Evolutionary conservation across 1,284 basidiomycete species (phyloP).

Genomic region (Prillingera fragicola): DNA sequence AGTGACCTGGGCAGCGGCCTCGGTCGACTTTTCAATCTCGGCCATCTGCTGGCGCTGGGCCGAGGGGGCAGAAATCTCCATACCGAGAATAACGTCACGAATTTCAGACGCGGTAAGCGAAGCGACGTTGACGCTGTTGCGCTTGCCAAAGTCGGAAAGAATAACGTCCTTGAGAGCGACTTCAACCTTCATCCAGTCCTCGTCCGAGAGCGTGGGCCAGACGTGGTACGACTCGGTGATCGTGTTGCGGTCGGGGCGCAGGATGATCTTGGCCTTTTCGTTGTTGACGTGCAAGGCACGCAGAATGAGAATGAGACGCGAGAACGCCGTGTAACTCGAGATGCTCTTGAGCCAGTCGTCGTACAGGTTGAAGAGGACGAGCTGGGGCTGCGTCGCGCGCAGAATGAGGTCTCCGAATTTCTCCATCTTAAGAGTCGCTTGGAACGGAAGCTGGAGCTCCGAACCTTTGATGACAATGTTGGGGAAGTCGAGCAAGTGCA

Average conservation of each 20-base stretch:
- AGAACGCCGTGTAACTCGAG: slow-evolving; percentile 98
- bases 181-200: slow-evolving; percentile 99
- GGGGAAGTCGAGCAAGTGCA: slow-evolving; percentile 98
- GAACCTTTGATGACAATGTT: slow-evolving; percentile 99
- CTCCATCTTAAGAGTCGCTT: slow-evolving; percentile 99
- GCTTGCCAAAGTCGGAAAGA: slow-evolving; percentile 93
- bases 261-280: slow-evolving; percentile 94
- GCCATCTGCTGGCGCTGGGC: slow-evolving; percentile 98
- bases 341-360: slow-evolving; percentile 99
- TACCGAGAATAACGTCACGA: slow-evolving; percentile 91
- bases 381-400: slow-evolving; percentile 38
- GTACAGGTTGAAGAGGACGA: slow-evolving; percentile 91
- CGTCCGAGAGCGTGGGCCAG: slow-evolving; percentile 90
- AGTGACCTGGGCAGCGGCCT: slow-evolving; percentile 91
- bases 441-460: slow-evolving; percentile 97
- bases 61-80: slow-evolving; percentile 61
- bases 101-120: slow-evolving; percentile 95
- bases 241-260: slow-evolving; percentile 87
- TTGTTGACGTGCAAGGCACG: slow-evolving; percentile 98
- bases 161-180: slow-evolving; percentile 94
- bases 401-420: slow-evolving; percentile 98
- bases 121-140: slow-evolving; percentile 97
- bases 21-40: slow-evolving; percentile 92
- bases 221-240: slow-evolving; percentile 98
- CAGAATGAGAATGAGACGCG: slow-evolving; percentile 87